Percentiles rank a stretch among this genome's conserved stretches.
These are phyloP conservation scores for Licmophora abbreviata DNA, from an alignment of 108 stramenopile species.

Conservation along the genomic window DNA sequence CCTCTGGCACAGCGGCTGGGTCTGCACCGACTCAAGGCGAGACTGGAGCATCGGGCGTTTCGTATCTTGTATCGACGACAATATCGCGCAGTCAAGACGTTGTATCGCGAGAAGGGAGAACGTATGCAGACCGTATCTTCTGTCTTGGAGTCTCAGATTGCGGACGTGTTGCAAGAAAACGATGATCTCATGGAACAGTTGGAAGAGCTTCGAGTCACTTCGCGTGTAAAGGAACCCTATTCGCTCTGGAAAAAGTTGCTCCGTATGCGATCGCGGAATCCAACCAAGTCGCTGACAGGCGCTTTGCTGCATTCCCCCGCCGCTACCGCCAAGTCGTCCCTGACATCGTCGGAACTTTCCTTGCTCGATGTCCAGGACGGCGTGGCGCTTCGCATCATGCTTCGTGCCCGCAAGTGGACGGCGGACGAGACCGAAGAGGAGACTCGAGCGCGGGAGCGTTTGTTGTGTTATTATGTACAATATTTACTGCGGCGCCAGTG, in stretches of 20 bases:
- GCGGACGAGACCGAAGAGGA: constrained; percentile 36
- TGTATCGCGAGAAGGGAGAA: constrained; percentile 38
- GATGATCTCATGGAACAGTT: constrained; percentile 32
- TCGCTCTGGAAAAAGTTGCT: constrained; percentile 59
- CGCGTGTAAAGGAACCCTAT: constrained; percentile 72
- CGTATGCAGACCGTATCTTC: constrained; percentile 42
- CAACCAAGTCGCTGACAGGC: no score
- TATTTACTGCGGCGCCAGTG: constrained; percentile 41
- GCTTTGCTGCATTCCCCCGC: no score
- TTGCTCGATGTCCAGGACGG: constrained; percentile 48
- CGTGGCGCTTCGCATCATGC: constrained; percentile 60
- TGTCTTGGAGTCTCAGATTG: constrained; percentile 34
- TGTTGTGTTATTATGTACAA: constrained; percentile 70
- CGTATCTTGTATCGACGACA: constrained; percentile 67
- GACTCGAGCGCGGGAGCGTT: constrained; percentile 35
- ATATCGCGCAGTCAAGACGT: constrained; percentile 40
- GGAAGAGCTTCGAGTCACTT: constrained; percentile 36
- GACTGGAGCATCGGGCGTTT: constrained; percentile 66
- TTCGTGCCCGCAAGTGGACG: constrained; percentile 30
- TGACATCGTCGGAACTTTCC: constrained; percentile 6
- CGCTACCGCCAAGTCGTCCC: neutral
- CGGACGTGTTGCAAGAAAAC: constrained; percentile 42
- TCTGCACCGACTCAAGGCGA: constrained; percentile 55
- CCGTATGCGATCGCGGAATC: no score
- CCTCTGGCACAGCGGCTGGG: constrained; percentile 62